A percentile compares a stretch with the other conserved stretches of the same genome.
These are phyloP conservation scores for Inonotus obliquus DNA, from an alignment of 1,284 basidiomycete genomes.

Conservation along the genomic window DNA sequence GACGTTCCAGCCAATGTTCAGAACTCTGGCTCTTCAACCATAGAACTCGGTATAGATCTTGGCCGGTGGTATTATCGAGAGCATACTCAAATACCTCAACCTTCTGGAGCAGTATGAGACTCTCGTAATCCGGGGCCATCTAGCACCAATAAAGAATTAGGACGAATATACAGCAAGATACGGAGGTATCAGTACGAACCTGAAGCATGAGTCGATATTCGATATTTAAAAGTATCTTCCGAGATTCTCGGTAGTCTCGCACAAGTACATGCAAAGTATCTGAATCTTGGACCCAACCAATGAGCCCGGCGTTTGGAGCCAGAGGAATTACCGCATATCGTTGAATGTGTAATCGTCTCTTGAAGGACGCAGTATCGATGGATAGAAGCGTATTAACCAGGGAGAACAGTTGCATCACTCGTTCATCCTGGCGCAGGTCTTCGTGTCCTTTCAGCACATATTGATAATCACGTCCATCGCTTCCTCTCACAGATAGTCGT, in stretches of 20 bases:
- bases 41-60: conserved; percentile 96
- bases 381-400: conserved; percentile 94
- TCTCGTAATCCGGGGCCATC: conserved; percentile 99
- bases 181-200: conserved; percentile 34
- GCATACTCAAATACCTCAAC: conserved; percentile 99
- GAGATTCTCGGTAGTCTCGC: conserved; percentile 90
- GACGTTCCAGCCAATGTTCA: conserved; percentile 96
- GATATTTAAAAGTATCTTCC: conserved; percentile 96
- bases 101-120: conserved; percentile 91
- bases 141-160: conserved; percentile 30
- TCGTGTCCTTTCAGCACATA: conserved; percentile 98
- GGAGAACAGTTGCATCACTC: conserved; percentile 99
- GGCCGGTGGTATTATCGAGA: conserved; percentile 96
- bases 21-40: conserved; percentile 96
- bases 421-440: conserved; percentile 97
- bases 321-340: conserved; percentile 92
- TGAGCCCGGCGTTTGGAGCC: conserved; percentile 92
- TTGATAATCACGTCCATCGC: conserved; percentile 92
- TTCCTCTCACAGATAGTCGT: conserved; percentile 84
- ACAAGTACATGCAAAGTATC: conserved; percentile 99
- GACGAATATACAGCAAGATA: not conserved
- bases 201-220: conserved; percentile 98
- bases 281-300: conserved; percentile 96
- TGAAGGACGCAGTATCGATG: conserved; percentile 93
- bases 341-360: conserved; percentile 93